Conservation (phyloP, 2,329 filamentous ascomycete genomes). For the Monilinia polystroma region DNA sequence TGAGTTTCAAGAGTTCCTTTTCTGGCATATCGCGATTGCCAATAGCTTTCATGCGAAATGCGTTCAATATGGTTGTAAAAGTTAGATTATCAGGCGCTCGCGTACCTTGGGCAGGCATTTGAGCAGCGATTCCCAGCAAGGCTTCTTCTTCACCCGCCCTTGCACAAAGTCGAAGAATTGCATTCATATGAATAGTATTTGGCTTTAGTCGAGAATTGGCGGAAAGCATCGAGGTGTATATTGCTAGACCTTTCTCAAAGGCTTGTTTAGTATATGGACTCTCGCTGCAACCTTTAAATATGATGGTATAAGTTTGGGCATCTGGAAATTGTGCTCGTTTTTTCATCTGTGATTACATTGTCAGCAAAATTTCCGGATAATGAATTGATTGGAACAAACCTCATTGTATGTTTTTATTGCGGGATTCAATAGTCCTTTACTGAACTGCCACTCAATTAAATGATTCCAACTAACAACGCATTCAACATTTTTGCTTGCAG, state of each 20-base stretch:
- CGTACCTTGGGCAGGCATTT: conserved; percentile 62
- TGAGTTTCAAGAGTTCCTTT: conserved; percentile 37
- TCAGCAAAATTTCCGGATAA: not conserved
- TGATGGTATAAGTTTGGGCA: conserved; percentile 76
- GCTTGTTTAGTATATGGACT: conserved; percentile 58
- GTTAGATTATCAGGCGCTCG: conserved; percentile 68
- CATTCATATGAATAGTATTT: conserved; percentile 82
- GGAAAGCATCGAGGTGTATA: conserved; percentile 74
- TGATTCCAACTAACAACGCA: conserved; percentile 86
- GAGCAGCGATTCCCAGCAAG: conserved; percentile 73
- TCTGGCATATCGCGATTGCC: conserved; percentile 33
- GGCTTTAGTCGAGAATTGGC: conserved; percentile 64
- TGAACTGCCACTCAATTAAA: conserved; percentile 70
- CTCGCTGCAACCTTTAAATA: conserved; percentile 72
- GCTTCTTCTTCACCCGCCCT: conserved; percentile 73
- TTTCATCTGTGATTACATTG: conserved; percentile 70
- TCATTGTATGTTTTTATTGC: conserved; percentile 89
- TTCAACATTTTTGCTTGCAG: conserved; percentile 63
- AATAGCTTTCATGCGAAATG: conserved; percentile 56
- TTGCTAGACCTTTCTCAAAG: conserved; percentile 65
- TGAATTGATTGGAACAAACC: conserved; percentile 45
- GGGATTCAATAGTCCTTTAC: conserved; percentile 55
- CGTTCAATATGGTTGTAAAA: conserved; percentile 81
- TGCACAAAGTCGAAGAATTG: conserved; percentile 79
- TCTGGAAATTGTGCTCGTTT: conserved; percentile 82